phyloP scores from a whole-genome alignment of 148 eudicot genomes.

The Drosera capensis region DNA sequence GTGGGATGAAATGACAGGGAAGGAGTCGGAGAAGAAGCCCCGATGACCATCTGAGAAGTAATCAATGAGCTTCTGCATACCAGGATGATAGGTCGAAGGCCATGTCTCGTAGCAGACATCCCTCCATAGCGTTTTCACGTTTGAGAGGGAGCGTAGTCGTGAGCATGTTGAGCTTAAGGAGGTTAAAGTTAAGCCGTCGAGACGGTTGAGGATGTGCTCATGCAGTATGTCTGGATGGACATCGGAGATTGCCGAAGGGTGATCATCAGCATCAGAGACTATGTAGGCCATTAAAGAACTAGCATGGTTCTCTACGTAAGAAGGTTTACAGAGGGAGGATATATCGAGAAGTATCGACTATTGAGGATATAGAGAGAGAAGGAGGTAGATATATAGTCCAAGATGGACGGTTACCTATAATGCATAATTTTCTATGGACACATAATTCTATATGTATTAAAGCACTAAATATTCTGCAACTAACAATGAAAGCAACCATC shows the following conservation, averaged over 20 bases:
- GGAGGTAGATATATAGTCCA: too few relatives aligned
- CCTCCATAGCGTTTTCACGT: conserved; percentile 20
- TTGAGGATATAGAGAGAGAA: too few relatives aligned
- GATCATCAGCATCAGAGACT: too few relatives aligned
- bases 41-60: conserved; percentile 26
- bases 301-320: too few relatives aligned
- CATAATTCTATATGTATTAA: too few relatives aligned
- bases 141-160: conserved; percentile 12
- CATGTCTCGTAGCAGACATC: conserved; percentile 23
- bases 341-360: too few relatives aligned
- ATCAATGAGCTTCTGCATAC: conserved; percentile 11
- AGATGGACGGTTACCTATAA: too few relatives aligned
- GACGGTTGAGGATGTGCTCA: conserved; percentile 17
- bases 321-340: too few relatives aligned
- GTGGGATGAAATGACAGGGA: conserved; percentile 7
- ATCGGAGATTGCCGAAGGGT: conserved; percentile 19
- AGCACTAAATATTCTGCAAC: too few relatives aligned
- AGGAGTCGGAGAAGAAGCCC: conserved; percentile 25
- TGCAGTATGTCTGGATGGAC: conserved; percentile 25
- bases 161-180: conserved; percentile 19
- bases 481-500: too few relatives aligned
- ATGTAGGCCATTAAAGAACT: too few relatives aligned
- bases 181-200: conserved; percentile 30
- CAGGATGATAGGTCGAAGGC: conserved; percentile 29
- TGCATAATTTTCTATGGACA: too few relatives aligned